A percentile compares a stretch with the other conserved stretches of the same genome.
These are phyloP conservation scores for Cyclostephanos invisitatus DNA, from an alignment of 108 stramenopile genomes.

Conservation along the genomic window DNA sequence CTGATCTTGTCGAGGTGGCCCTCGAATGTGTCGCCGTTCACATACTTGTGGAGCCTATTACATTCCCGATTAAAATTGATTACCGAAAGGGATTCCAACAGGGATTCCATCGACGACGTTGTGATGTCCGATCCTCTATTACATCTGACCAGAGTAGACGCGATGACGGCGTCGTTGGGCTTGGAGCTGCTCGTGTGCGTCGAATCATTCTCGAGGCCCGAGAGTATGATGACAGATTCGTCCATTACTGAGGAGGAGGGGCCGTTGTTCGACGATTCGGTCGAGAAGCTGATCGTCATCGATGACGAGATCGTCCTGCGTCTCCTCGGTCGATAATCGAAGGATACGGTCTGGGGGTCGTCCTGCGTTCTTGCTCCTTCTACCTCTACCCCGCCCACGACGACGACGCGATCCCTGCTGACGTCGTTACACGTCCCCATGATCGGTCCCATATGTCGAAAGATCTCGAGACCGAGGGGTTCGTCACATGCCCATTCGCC, in stretches of 20 bases:
- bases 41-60: conserved; percentile 27
- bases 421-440: too few species aligned
- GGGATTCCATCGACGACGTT: conserved; percentile 22
- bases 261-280: not conserved
- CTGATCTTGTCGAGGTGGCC: conserved; percentile 18
- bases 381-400: not conserved
- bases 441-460: conserved; percentile 37
- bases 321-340: conserved; percentile 4
- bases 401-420: too few species aligned
- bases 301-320: not conserved
- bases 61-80: conserved; percentile 9
- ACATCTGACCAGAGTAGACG: not conserved
- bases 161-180: not conserved
- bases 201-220: not conserved
- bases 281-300: not conserved
- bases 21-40: conserved; percentile 42
- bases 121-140: not conserved
- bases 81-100: too few species aligned
- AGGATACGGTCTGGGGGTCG: not conserved
- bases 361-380: not conserved
- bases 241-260: conserved; percentile 15
- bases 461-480: conserved; percentile 34
- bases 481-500: conserved; percentile 42
- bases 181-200: not conserved
- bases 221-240: conserved; percentile 10